phyloP scores from a whole-genome alignment of 441 rosid species.

The Caryocar brasiliense region DNA sequence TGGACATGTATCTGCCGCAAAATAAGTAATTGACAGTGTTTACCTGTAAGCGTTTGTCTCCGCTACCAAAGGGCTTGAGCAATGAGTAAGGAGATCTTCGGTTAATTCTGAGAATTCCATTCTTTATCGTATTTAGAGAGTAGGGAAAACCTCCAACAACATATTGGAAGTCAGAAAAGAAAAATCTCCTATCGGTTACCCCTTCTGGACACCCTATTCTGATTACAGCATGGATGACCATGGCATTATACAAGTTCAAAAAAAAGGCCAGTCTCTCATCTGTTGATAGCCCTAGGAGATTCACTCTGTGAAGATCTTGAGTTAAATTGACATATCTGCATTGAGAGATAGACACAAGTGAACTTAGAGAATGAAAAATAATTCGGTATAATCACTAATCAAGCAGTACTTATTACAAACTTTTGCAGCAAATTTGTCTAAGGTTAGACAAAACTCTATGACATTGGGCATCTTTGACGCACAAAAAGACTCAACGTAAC shows the following conservation, averaged over 20 bases:
- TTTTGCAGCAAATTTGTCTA: too few relatives aligned
- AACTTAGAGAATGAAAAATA: too few relatives aligned
- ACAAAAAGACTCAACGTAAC: too few relatives aligned
- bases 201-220: constrained; percentile 61
- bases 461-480: too few relatives aligned
- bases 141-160: constrained; percentile 66
- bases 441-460: too few relatives aligned
- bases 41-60: constrained; percentile 57
- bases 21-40: background rate
- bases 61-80: constrained; percentile 37
- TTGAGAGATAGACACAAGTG: background rate
- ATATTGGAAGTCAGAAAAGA: constrained; percentile 59
- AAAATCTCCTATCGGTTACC: constrained; percentile 52
- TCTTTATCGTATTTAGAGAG: constrained; percentile 46
- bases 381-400: too few relatives aligned
- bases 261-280: constrained; percentile 69
- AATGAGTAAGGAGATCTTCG: constrained; percentile 51
- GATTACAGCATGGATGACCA: constrained; percentile 81
- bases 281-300: constrained; percentile 35
- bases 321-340: constrained; percentile 60
- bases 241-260: constrained; percentile 76
- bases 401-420: too few relatives aligned
- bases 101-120: constrained; percentile 61
- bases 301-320: constrained; percentile 68
- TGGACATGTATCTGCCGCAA: too few relatives aligned